phyloP scores from a whole-genome alignment of 1,284 basidiomycete genomes.

The Cutaneotrichosporon cutaneum region DNA sequence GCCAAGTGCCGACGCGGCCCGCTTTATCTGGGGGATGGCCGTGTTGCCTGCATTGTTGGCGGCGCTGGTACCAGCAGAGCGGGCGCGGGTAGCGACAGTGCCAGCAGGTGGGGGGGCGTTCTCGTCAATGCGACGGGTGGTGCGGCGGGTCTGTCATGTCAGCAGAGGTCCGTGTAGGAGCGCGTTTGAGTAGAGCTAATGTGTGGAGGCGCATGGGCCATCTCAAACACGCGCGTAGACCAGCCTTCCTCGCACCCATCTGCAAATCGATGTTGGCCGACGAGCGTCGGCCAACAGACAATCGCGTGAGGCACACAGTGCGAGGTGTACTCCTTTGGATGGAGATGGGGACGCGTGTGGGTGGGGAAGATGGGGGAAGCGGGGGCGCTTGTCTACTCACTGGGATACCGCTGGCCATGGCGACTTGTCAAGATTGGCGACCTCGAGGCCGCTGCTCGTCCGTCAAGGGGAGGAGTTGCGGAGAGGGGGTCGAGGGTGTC shows the following conservation, averaged over 20 bases:
- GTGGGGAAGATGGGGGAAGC: neutral
- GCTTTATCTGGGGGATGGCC: constrained; percentile 45
- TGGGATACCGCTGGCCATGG: constrained; percentile 37
- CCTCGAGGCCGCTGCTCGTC: neutral
- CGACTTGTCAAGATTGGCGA: constrained; percentile 1
- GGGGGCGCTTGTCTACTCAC: constrained; percentile 27
- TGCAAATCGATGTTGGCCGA: neutral
- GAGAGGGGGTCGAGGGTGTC: constrained; percentile 4
- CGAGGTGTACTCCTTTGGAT: neutral
- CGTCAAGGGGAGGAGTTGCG: constrained; percentile 7
- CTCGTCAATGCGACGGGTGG: constrained; percentile 41
- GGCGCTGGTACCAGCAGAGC: constrained; percentile 19
- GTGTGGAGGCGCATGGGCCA: neutral
- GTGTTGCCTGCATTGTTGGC: constrained; percentile 23
- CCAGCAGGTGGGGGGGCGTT: constrained; percentile 43
- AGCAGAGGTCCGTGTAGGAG: constrained; percentile 1
- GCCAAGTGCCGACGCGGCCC: constrained; percentile 24
- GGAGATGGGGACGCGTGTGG: neutral
- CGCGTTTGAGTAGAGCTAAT: constrained; percentile 3
- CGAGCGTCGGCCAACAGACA: neutral
- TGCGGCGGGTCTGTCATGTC: constrained; percentile 43
- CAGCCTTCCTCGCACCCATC: neutral
- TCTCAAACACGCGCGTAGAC: constrained; percentile 3
- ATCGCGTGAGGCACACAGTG: neutral
- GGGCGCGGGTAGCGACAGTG: constrained; percentile 31